These are phyloP conservation scores for Calonectria leucothoes DNA, from an alignment of 2,329 filamentous ascomycete genomes.

Conservation along the genomic window DNA sequence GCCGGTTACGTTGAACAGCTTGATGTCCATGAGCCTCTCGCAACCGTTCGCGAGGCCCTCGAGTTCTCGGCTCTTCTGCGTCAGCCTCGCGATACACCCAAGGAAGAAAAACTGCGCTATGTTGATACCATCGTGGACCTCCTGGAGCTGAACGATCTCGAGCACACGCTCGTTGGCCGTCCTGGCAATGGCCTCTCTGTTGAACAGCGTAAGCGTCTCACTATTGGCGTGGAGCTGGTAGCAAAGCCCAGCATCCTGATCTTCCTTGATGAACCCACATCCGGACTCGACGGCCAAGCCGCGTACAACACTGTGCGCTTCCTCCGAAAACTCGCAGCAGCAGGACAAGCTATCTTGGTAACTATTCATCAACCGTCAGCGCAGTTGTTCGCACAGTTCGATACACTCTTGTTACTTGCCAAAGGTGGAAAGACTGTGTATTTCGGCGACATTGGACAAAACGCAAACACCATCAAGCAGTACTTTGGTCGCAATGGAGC, in stretches of 20 bases:
- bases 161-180: constrained; percentile 59
- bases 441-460: constrained; percentile 73
- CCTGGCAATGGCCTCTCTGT: constrained; percentile 65
- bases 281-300: constrained; percentile 76
- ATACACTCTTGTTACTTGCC: constrained; percentile 72
- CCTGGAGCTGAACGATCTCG: constrained; percentile 60
- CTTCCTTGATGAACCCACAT: constrained; percentile 73
- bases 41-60: constrained; percentile 82
- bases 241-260: constrained; percentile 70
- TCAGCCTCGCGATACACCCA: constrained; percentile 72
- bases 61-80: constrained; percentile 80
- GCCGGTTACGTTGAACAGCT: constrained; percentile 86
- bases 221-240: constrained; percentile 71
- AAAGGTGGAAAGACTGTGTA: constrained; percentile 74
- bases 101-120: constrained; percentile 78
- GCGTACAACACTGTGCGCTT: constrained; percentile 75
- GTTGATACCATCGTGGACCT: constrained; percentile 82
- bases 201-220: constrained; percentile 66
- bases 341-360: constrained; percentile 74
- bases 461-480: constrained; percentile 63
- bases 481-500: constrained; percentile 78
- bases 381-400: constrained; percentile 74
- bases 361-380: constrained; percentile 79
- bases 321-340: constrained; percentile 73
- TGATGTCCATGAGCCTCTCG: constrained; percentile 79